Base-by-base conservation (phyloP, 352 stramenopile species). In the Thraustochytrium striatum region DNA sequence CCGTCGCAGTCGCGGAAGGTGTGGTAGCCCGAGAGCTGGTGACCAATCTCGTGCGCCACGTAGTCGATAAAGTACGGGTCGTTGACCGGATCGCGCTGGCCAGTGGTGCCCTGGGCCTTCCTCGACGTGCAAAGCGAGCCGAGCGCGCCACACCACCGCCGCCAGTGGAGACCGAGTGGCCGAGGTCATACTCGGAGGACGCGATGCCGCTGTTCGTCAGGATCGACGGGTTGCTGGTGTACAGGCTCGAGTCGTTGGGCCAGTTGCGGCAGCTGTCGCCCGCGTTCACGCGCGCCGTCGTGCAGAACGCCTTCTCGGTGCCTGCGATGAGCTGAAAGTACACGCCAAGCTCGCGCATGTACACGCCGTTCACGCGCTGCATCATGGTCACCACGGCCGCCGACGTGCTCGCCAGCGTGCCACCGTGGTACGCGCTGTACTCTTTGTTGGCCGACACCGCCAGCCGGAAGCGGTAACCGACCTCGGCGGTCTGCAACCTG, bases 31-130 rank as follows among this genome's bases (percentile, higher is more conserved):
- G 38, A 21, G 7, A 80, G 32, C 36, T 80, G 70, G 41, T 80
- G 70, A 8, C 70, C 70, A 21, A 80, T 50, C 70, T 80, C 70
- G 36, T n/a, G n/a, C 30, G 70, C n/a, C 11, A 80, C 61, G 28
- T 57, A 72, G 36, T 80, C 58, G n/a, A 80, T 38, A 8, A 32
- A 19, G 57, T 79, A 80, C 7, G 58, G 11, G 36, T 80, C 70
- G 33, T 47, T 47, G 16, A 62, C 32, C 5, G 70, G 70, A 8
- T 35, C 25, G 36, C 38, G 36, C 19, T 44, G 79, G 11, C 70
- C 70, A 52, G 55, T 80, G 16, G 57, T 73, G n/a, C 55, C 70
- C 16, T 28, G 38, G 21, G 70, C 58, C 58, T 80, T 80, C 16
- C 35, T 57, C 21, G 8, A 39, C 3, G 38, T 57, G 55, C 38